phyloP scores from a whole-genome alignment of 2,329 filamentous ascomycete species.

The Gaeumannomyces sp. region DNA sequence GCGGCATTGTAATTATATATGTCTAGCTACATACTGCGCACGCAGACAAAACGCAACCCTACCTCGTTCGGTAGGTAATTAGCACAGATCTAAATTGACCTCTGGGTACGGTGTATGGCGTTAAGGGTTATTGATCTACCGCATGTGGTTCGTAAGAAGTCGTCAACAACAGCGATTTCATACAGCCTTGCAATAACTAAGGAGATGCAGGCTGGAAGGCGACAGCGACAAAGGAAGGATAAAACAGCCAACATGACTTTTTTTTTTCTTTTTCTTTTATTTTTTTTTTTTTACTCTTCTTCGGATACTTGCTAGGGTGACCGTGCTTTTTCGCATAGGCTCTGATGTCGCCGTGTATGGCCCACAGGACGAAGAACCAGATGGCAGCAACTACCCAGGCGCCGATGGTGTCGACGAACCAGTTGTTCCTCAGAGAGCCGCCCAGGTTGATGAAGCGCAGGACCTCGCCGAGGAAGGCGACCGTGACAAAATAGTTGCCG shows the following conservation, averaged over 20 bases:
- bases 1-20: neutral
- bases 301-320: constrained; percentile 45
- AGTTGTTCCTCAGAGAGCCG: constrained; percentile 51
- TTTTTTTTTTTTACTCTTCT: constrained; percentile 19
- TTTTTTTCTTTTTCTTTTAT: constrained; percentile 18
- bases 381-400: constrained; percentile 46
- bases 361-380: constrained; percentile 51
- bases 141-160: no score
- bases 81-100: neutral
- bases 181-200: no score
- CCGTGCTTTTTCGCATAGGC: constrained; percentile 52
- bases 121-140: no score
- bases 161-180: no score
- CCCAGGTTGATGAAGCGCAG: constrained; percentile 61
- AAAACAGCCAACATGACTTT: neutral
- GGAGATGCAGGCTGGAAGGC: no score
- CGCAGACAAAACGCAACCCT: no score
- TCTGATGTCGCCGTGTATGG: constrained; percentile 52
- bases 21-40: neutral
- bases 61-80: neutral
- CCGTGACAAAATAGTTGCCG: constrained; percentile 74
- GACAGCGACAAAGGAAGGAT: neutral
- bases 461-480: constrained; percentile 63
- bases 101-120: no score
- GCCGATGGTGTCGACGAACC: constrained; percentile 53